Evolutionary conservation across 1,284 basidiomycete species (phyloP), one percentile per base, ranked within the genome.

Genomic region (Marasmius sp.): DNA sequence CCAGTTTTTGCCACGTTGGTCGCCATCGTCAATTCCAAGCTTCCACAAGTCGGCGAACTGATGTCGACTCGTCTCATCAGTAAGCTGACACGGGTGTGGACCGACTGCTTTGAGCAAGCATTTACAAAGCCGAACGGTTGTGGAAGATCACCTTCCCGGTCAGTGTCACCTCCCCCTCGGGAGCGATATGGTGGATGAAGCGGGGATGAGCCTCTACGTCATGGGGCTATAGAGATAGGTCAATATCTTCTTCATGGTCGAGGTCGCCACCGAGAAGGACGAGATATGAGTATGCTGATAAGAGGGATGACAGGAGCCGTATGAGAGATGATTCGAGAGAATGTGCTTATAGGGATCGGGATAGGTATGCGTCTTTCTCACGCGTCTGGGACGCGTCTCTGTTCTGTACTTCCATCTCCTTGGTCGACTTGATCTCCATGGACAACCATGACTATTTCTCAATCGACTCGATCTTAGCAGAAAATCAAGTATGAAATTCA

Each of bases 1-100:
- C 96, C 97, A 3, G 94, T 99, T 27, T 99, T 99, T 73, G 95
- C 97, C 7, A 92, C 94, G 0, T 83, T 99, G 39, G 93, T 97
- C 52, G 87, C 94, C 0, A 94, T 99, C 73, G 86, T 99, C 81
- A 99, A 99, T 75, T 95, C 96, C 61, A 99, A 99, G 75, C 82
- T 99, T 38, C 97, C 97, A 7, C 93, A 95, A 75, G 91, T 98
- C 33, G 97, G 97, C 56, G 97, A 99, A 77, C 76, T 99, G 51
- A 82, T 99, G 14, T 77, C 99, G 45, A 91, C 85, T 60, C 86
- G 97, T 34, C 82, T 99, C 52, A 90, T 98, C 64, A 94, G 93
- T 81, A 97, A 97, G 77, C 83, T 99, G 67, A 95, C 97, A 74
- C 90, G 94, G 34, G 84, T 93, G 10, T 99, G 97, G 96, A 92